These are phyloP conservation scores for Colletotrichum sp. DNA, from an alignment of 2,329 filamentous ascomycete species.

Conservation along the genomic window DNA sequence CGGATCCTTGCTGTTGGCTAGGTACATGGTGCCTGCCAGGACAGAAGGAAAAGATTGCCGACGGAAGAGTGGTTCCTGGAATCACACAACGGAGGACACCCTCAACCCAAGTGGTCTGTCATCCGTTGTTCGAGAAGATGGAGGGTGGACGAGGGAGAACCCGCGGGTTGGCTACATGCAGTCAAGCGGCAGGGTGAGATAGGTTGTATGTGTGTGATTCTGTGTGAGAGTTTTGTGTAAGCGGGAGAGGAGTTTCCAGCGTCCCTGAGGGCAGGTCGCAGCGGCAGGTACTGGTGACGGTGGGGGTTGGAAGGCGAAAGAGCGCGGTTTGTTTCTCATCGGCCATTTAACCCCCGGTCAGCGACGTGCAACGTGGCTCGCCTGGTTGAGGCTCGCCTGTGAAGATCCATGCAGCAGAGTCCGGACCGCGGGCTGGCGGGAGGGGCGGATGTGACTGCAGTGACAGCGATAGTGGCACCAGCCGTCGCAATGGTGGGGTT, in stretches of 20 bases:
- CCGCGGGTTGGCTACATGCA: constrained; percentile 5
- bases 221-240: not conserved
- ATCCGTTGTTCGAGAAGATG: constrained; percentile 7
- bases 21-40: not conserved
- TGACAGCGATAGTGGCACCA: constrained; percentile 10
- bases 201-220: not conserved
- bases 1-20: constrained; percentile 3
- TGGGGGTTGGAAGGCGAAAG: not conserved
- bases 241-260: not conserved
- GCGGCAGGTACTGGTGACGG: not conserved
- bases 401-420: constrained; percentile 19
- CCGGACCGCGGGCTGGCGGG: constrained; percentile 21
- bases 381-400: constrained; percentile 22
- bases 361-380: constrained; percentile 26
- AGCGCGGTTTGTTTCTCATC: constrained; percentile 10
- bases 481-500: constrained; percentile 6
- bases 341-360: constrained; percentile 18
- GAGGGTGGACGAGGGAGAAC: not conserved
- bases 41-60: constrained; percentile 16
- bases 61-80: constrained; percentile 16
- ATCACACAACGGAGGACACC: not conserved
- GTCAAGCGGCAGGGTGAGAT: not conserved
- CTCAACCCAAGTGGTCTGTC: constrained; percentile 1
- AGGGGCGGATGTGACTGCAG: constrained; percentile 18
- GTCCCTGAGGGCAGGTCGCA: not conserved